Percentiles rank a stretch among this genome's conserved stretches.
Conservation (phyloP, 2,329 filamentous ascomycete genomes). For the Penicillium verrucosum region DNA sequence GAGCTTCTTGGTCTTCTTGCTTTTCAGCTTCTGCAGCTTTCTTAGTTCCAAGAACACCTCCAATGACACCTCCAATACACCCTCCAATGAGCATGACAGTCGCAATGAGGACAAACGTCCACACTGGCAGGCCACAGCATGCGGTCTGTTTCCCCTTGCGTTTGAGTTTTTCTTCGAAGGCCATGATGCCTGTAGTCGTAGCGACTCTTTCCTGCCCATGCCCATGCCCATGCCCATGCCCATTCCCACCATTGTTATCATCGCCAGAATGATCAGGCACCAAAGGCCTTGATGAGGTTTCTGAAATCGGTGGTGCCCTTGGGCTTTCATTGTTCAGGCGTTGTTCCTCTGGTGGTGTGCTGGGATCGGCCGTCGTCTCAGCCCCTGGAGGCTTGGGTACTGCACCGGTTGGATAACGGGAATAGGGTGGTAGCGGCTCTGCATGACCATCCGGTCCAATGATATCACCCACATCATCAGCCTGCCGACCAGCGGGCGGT, state of each 20-base stretch:
- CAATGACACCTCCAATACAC: constrained; percentile 53
- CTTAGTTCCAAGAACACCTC: constrained; percentile 50
- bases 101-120: constrained; percentile 47
- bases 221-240: constrained; percentile 12
- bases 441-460: constrained; percentile 85
- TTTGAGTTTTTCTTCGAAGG: constrained; percentile 45
- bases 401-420: constrained; percentile 78
- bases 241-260: constrained; percentile 14
- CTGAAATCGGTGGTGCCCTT: constrained; percentile 28
- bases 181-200: constrained; percentile 37
- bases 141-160: constrained; percentile 42
- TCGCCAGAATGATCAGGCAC: constrained; percentile 17
- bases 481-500: constrained; percentile 61
- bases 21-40: constrained; percentile 32
- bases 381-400: constrained; percentile 52
- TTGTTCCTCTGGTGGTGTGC: constrained; percentile 51
- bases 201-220: constrained; percentile 20
- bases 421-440: constrained; percentile 89
- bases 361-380: constrained; percentile 23
- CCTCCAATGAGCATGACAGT: constrained; percentile 49
- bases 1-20: constrained; percentile 15
- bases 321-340: constrained; percentile 39
- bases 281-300: constrained; percentile 33
- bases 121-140: constrained; percentile 53
- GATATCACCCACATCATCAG: constrained; percentile 82